Conservation (phyloP, 148 eudicot genomes). For the Fagopyrum esculentum region DNA sequence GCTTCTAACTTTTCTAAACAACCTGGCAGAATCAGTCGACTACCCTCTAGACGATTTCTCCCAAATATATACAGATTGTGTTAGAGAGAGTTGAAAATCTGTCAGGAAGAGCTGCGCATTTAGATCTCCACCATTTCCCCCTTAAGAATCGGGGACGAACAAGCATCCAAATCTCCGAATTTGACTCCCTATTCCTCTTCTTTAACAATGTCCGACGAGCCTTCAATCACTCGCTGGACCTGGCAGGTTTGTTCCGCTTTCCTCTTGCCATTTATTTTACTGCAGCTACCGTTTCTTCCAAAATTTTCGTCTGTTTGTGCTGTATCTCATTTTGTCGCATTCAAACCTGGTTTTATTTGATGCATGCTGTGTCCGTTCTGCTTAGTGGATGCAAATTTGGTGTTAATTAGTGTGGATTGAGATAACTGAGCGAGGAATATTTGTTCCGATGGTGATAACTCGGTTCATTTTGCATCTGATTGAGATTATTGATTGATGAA, state of each 20-base stretch:
- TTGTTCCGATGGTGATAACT: neutral
- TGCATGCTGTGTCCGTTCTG: neutral
- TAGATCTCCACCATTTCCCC: neutral
- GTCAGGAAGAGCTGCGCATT: neutral
- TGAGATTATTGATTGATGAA: neutral
- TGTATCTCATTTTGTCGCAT: neutral
- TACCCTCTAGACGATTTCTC: neutral
- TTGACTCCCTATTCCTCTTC: slow-evolving; percentile 14
- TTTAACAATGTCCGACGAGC: slow-evolving; percentile 50
- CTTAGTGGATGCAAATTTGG: neutral
- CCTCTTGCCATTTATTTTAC: neutral
- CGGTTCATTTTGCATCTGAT: neutral
- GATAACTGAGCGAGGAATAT: neutral
- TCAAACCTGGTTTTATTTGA: neutral
- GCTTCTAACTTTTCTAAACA: neutral
- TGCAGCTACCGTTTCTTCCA: neutral
- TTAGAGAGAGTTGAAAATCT: neutral
- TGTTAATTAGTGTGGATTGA: neutral
- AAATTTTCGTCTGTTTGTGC: neutral
- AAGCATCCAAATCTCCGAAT: neutral
- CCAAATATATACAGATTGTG: neutral
- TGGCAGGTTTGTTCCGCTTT: slow-evolving; percentile 43
- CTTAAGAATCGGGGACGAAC: neutral
- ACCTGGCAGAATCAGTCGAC: slow-evolving; percentile 5
- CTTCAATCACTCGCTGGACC: slow-evolving; percentile 66